Conservation (phyloP, 2,329 filamentous ascomycete genomes). For the Sodiomyces alkalinus region DNA sequence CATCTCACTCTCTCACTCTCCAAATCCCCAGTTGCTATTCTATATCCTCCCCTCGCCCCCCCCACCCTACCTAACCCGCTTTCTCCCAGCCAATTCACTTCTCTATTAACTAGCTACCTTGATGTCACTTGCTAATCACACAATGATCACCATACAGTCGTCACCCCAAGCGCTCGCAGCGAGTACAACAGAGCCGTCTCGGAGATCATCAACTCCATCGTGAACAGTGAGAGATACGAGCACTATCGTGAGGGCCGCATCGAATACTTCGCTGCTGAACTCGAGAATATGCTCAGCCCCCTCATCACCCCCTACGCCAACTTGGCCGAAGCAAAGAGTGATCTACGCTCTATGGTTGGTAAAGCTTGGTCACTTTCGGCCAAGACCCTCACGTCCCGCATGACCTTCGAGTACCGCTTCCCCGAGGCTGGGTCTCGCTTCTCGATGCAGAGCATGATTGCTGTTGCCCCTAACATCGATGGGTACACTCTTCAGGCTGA, state of each 20-base stretch:
- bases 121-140: background rate
- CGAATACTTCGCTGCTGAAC: conserved; percentile 23
- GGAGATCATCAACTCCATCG: conserved; percentile 20
- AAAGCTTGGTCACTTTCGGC: conserved; percentile 29
- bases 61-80: too few species aligned
- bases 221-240: conserved; percentile 15
- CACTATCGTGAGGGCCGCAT: conserved; percentile 10
- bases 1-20: too few species aligned
- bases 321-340: conserved; percentile 21
- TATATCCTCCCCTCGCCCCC: too few species aligned
- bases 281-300: conserved; percentile 24
- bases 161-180: conserved; percentile 12
- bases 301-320: conserved; percentile 20
- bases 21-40: too few species aligned
- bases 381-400: conserved; percentile 27
- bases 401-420: conserved; percentile 32
- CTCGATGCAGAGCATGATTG: conserved; percentile 29
- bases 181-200: conserved; percentile 23
- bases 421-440: conserved; percentile 34
- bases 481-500: conserved; percentile 29
- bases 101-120: too few species aligned
- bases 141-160: conserved; percentile 1
- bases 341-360: conserved; percentile 25
- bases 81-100: too few species aligned
- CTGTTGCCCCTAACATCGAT: conserved; percentile 25